A percentile compares a stretch with the other conserved stretches of the same genome.
Conservation (phyloP, 1,139 yeast species). For the Saccharomyces hybrid region DNA sequence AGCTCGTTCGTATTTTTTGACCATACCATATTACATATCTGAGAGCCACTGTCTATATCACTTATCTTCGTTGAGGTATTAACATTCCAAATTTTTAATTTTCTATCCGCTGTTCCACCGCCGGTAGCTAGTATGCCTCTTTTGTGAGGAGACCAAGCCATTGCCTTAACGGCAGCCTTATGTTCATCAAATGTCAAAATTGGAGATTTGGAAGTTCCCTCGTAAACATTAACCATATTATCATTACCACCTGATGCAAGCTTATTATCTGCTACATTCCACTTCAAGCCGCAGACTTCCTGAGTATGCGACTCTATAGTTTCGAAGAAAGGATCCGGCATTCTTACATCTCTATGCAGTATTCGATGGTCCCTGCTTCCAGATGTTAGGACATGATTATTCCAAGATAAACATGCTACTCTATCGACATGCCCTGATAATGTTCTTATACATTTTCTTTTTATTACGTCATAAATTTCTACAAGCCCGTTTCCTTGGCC, state of each 20-base stretch:
- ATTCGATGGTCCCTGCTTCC: constrained; percentile 85
- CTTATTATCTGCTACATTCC: constrained; percentile 86
- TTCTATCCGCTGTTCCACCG: constrained; percentile 94
- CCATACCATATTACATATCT: constrained; percentile 93
- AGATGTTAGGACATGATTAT: constrained; percentile 77
- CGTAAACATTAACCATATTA: constrained; percentile 80
- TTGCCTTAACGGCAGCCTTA: constrained; percentile 91
- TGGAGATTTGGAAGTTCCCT: constrained; percentile 67
- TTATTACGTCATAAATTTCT: constrained; percentile 94
- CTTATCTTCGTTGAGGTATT: constrained; percentile 64
- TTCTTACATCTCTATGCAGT: constrained; percentile 84
- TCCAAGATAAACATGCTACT: constrained; percentile 90
- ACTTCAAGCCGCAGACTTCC: constrained; percentile 91
- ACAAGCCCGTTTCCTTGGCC: constrained; percentile 85
- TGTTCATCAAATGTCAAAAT: constrained; percentile 73
- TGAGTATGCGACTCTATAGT: constrained; percentile 73
- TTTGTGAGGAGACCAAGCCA: constrained; percentile 97
- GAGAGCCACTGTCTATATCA: constrained; percentile 90
- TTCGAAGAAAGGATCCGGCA: constrained; percentile 73
- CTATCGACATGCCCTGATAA: constrained; percentile 88
- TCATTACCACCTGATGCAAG: constrained; percentile 94
- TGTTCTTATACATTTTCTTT: constrained; percentile 72
- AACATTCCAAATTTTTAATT: constrained; percentile 90
- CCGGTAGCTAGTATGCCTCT: constrained; percentile 91
- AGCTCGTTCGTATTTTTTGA: constrained; percentile 85